These are phyloP conservation scores for Helminthosporium solani DNA, from an alignment of 2,329 filamentous ascomycete species.

Conservation along the genomic window DNA sequence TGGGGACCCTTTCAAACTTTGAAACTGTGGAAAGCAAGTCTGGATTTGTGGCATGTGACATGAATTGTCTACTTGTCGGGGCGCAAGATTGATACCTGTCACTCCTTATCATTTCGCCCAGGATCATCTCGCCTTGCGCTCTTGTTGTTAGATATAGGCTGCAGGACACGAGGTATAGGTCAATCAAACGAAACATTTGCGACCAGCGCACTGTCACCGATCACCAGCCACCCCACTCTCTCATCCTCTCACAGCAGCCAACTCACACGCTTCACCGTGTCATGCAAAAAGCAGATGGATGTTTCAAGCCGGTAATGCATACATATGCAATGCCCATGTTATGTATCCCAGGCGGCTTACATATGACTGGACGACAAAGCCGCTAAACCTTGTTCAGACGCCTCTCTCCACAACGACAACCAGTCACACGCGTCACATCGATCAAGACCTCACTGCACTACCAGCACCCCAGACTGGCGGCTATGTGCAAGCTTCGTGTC, in stretches of 20 bases:
- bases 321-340: no score
- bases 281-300: constrained; percentile 1
- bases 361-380: no score
- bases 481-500: constrained; percentile 1
- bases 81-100: no score
- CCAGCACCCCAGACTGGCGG: not conserved
- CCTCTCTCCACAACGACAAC: not conserved
- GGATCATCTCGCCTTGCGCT: not conserved
- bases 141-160: not conserved
- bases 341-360: no score
- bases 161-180: not conserved
- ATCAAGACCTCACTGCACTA: not conserved
- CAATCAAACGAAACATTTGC: not conserved
- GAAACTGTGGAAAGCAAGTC: no score
- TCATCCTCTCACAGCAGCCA: not conserved
- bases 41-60: no score
- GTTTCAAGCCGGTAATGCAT: no score
- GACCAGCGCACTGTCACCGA: not conserved
- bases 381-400: not conserved
- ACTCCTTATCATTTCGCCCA: no score
- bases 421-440: not conserved
- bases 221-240: not conserved
- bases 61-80: no score
- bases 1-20: no score
- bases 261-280: not conserved